Base-by-base conservation (phyloP, 345 rosid genomes). In the Linum usitatissimum region DNA sequence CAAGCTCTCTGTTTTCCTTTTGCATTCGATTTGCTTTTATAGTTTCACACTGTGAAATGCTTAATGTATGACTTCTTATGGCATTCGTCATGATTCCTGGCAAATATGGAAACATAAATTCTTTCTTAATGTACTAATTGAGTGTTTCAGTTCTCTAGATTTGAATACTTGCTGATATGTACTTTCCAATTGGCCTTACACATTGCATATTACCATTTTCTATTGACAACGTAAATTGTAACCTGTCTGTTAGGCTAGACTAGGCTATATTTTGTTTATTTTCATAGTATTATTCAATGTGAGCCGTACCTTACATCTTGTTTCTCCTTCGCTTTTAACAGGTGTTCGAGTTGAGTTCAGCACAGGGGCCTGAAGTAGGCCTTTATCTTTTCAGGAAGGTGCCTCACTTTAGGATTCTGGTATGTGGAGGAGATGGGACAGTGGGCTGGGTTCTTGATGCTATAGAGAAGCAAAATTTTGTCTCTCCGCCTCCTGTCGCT, bases 371-470 rank as follows among this genome's bases (percentile, higher is more conserved):
- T 55, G 97, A 87, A 70, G 76, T 84, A 59, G 96, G 93, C 28
- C 93, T 90, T 64, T 81, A 78, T 75, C 76, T 86, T 67, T 90
- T 87, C 69, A 73, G 91, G 65, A 90, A 84, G 77, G 95, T 87
- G 68, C 84, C 91, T 67, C 91, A 87, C 76, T 90, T 90, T 69
- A 87, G 91, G 76, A 81, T 90, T 77, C 95, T 90, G 60, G 86
- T 87, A 57, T 90, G 93, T 69, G 96, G 97, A 13, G 97, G 97
- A 67, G 97, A 90, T 72, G 96, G 97, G 68, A 90, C 93, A 49
- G 91, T 85, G 72, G 91, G 93, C 30, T 90, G 97, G 97, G 96
- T 90, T 70, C 76, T 87, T 42, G 66, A 87, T 78, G 87, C 91
- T 57, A 86, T 90, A 76, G 97, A 90, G 64, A 90, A 81, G 64